Base-by-base conservation (phyloP, 2,329 filamentous ascomycete species). In the Aspergillus hiratsukae region DNA sequence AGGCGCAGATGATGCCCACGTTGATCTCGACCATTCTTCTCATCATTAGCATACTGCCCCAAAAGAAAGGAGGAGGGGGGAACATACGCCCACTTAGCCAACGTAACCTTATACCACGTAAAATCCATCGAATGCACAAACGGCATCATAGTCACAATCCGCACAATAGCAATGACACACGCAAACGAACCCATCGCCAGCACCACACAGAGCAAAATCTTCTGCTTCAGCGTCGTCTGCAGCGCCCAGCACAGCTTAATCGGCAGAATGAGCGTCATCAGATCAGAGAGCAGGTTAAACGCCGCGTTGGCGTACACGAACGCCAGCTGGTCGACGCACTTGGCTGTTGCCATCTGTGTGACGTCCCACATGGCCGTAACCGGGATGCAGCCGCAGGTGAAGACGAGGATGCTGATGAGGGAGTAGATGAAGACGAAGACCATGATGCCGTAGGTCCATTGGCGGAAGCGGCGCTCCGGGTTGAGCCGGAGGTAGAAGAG, bases 401-500 rank as follows among this genome's bases (percentile, higher is more conserved):
- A 59, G 28, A 61, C 31, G 3, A 62, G 40, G 17, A 62, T 53
- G 37, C 57, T 62, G 28, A 62, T 21, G 4, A 62, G 50, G 28
- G 51, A 57, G 58, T 62, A 62, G 2, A 62, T 9, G 10, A 53
- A 54, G 11, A 62, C 61, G 14, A 62, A 62, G 14, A 11, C 37
- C 50, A 62, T 62, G 51, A 62, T 62, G n/a, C 27, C 61, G 17
- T 51, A 62, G 14, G 60, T 61, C 59, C 54, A 55, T 17, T 60
- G 54, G 3, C 61, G 61, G 46, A 62, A 62, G 35, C 54, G 59
- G 25, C 58, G 56, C 7, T 62, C 57, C 3, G 59, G 59, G 27
- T 49, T 62, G 4, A 62, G 54, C 11, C 61, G 60, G 8, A 62
- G 55, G 28, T 62, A 62, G 49, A 62, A 62, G 3, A 62, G 54